These are phyloP conservation scores for Starmera quercuum DNA, from an alignment of 805 yeast genomes.

Conservation along the genomic window DNA sequence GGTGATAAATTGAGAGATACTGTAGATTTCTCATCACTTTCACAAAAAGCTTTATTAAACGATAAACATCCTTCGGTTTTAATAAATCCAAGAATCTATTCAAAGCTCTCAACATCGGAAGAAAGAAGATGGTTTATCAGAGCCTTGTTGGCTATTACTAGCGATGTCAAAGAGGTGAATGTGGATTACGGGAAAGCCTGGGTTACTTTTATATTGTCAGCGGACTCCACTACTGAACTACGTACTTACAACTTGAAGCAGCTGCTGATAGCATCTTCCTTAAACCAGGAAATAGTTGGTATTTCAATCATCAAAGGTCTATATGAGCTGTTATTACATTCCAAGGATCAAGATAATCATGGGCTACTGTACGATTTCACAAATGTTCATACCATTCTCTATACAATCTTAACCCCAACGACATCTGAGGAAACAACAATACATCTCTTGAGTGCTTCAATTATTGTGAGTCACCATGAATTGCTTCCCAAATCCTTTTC, in stretches of 20 bases:
- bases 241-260: slow-evolving; percentile 9
- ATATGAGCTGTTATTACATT: slow-evolving; percentile 19
- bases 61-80: slow-evolving; percentile 39
- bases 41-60: slow-evolving; percentile 26
- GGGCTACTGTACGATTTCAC: slow-evolving; percentile 18
- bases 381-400: slow-evolving; percentile 28
- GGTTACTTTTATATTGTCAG: slow-evolving; percentile 39
- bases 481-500: slow-evolving; percentile 33
- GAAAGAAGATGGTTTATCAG: slow-evolving; percentile 48
- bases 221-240: slow-evolving; percentile 10
- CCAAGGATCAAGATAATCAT: slow-evolving; percentile 6
- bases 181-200: slow-evolving; percentile 33
- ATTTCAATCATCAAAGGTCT: slow-evolving; percentile 36
- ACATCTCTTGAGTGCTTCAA: slow-evolving; percentile 28
- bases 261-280: slow-evolving; percentile 24
- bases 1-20: slow-evolving; percentile 17
- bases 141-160: slow-evolving; percentile 32
- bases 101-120: slow-evolving; percentile 35
- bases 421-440: slow-evolving; percentile 19
- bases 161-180: slow-evolving; percentile 12
- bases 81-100: slow-evolving; percentile 37
- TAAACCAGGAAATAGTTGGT: slow-evolving; percentile 34
- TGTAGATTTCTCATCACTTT: slow-evolving; percentile 20
- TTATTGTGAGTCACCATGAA: slow-evolving; percentile 38
- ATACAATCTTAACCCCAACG: slow-evolving; percentile 23